Conservation (phyloP, 768 basidiomycete species). For the Mycena filopes region DNA sequence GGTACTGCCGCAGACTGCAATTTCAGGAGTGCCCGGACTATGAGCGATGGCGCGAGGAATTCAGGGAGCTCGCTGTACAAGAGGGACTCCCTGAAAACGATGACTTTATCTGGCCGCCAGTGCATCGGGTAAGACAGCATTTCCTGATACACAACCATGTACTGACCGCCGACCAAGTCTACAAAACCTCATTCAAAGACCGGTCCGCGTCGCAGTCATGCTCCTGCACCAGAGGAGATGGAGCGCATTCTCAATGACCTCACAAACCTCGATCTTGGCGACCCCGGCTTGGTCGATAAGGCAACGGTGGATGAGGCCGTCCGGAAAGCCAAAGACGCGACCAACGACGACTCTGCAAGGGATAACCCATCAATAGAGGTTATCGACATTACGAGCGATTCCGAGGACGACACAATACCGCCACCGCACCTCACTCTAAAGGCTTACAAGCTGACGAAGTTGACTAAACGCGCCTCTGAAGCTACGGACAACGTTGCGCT, state of each 20-base stretch:
- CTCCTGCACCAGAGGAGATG: slow-evolving; percentile 57
- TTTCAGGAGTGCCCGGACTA: slow-evolving; percentile 81
- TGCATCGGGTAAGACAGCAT: slow-evolving; percentile 41
- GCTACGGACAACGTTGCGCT: slow-evolving; percentile 68
- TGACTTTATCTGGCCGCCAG: slow-evolving; percentile 80
- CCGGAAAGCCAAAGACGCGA: slow-evolving; percentile 46
- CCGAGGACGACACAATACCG: slow-evolving; percentile 42
- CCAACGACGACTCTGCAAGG: slow-evolving; percentile 37
- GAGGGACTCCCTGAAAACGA: slow-evolving; percentile 68
- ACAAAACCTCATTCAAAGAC: slow-evolving; percentile 41
- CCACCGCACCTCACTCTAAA: slow-evolving; percentile 56
- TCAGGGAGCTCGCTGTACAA: slow-evolving; percentile 68
- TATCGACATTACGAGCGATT: slow-evolving; percentile 61
- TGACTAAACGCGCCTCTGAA: slow-evolving; percentile 54
- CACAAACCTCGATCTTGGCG: slow-evolving; percentile 67
- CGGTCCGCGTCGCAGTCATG: slow-evolving; percentile 50
- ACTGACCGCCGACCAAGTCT: slow-evolving; percentile 9
- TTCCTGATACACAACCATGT: slow-evolving; percentile 14
- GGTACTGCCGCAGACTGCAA: slow-evolving; percentile 74
- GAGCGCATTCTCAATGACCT: slow-evolving; percentile 68
- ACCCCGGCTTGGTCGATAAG: slow-evolving; percentile 61
- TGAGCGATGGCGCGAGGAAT: slow-evolving; percentile 69
- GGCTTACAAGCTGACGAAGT: slow-evolving; percentile 60
- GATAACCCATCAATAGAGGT: slow-evolving; percentile 40
- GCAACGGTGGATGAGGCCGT: slow-evolving; percentile 56